Evolutionary conservation across 2,329 filamentous ascomycete species (phyloP), one percentile per base, ranked within the genome.

Genomic region (Xylaria sp.): DNA sequence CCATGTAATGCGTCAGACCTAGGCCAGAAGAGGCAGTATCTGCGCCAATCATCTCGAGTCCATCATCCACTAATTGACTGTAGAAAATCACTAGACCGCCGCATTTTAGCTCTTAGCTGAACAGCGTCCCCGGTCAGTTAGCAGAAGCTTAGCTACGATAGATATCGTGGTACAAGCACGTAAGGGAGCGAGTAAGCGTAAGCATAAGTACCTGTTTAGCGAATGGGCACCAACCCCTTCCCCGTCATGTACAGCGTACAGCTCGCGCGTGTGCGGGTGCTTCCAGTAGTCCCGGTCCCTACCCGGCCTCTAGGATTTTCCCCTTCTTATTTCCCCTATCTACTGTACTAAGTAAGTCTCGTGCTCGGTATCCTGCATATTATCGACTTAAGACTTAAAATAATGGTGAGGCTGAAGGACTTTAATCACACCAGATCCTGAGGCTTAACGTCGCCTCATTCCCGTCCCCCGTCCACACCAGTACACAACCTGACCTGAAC

Each of bases 391-490:
- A 2, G 15, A 40, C 42, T 23, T 31, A 28, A 28, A 28, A 28
- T 38, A 37, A 42, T 33, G 64, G 70, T 71, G 71, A 73, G 71
- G 71, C 71, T 73, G 70, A 72, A 73, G 62, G 42, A 40, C 54
- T 25, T 61, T 50, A 57, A 63, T 63, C 59, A 63, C 15, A 67
- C 55, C 68, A 63, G 49, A 60, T 58, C 62, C 66, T 65, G 25
- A 59, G 67, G 57, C 67, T 69, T 67, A 70, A 71, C 70, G 67
- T 71, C 69, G 70, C 64, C 63, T 64, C 69, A 19, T 67, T 62
- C 46, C 45, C 57, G n/a, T n/a, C n/a, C n/a, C 46, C 28, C 28
- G 28, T 31, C 28, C 28, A 31, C 28, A 4, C 28, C 28, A 31
- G 9, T 9, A 31, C 28, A 31, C 28, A 31, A 31, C 28, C 28